Evolutionary conservation across 225 moss, liverwort and hornwort species (phyloP).

Genomic region (Rhytidiadelphus loreus): DNA sequence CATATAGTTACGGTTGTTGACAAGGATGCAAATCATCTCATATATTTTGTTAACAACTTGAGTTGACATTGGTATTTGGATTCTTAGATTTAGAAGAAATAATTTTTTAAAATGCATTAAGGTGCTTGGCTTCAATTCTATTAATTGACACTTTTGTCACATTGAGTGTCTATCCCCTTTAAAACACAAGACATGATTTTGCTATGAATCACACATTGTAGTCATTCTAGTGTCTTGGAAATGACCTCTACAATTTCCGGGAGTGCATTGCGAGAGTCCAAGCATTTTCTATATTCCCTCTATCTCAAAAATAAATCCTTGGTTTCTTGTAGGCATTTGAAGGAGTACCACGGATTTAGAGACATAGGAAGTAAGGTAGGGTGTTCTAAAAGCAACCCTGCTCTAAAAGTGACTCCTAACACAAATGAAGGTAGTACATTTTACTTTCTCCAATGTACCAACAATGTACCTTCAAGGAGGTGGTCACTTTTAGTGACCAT

Average conservation of each 20-base stretch:
- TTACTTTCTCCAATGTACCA: no score
- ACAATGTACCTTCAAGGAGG: no score
- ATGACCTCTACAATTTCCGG: neutral
- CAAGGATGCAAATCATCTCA: rapidly evolving
- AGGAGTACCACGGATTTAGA: no score
- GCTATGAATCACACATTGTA: neutral
- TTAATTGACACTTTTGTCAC: neutral
- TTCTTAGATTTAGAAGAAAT: neutral
- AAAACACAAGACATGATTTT: neutral
- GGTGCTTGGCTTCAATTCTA: neutral
- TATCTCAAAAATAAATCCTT: no score
- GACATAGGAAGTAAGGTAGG: no score
- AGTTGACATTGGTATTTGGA: neutral
- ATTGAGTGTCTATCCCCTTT: neutral
- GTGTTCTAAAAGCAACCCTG: no score
- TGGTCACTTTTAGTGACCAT: rapidly evolving
- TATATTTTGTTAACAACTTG: neutral
- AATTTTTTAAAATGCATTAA: neutral
- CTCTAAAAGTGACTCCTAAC: no score
- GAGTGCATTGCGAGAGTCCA: neutral
- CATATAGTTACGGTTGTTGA: neutral
- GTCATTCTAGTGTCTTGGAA: neutral
- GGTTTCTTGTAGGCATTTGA: no score
- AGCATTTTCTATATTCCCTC: neutral
- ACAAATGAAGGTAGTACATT: no score